Conservation (phyloP, 805 yeast species). For the Candida arabinofermentans region DNA sequence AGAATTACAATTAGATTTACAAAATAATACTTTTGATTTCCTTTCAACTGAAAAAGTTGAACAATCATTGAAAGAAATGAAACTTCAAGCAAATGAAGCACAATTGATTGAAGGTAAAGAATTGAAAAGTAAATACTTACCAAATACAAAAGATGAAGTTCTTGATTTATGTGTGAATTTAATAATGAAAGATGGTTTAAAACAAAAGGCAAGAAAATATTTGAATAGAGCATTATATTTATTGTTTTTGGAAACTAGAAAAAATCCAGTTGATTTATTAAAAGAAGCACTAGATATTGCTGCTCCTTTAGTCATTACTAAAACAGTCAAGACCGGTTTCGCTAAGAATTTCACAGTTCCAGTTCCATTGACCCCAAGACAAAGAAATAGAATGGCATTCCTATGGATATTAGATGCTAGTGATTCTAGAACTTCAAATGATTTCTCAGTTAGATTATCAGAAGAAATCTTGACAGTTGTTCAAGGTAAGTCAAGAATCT, state of each 20-base stretch:
- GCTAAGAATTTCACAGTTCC: constrained; percentile 84
- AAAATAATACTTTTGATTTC: constrained; percentile 24
- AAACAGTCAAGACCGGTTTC: constrained; percentile 74
- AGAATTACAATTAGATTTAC: constrained; percentile 28
- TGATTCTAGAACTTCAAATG: constrained; percentile 70
- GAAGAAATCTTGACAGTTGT: constrained; percentile 81
- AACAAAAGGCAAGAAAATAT: constrained; percentile 69
- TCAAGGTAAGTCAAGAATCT: constrained; percentile 76
- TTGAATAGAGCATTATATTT: constrained; percentile 77
- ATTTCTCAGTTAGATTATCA: constrained; percentile 81
- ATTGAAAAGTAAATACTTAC: constrained; percentile 50
- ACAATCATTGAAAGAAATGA: constrained; percentile 30
- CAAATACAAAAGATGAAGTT: constrained; percentile 62
- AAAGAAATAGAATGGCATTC: constrained; percentile 83
- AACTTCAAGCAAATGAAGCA: constrained; percentile 58
- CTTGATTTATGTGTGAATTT: constrained; percentile 76
- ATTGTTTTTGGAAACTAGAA: constrained; percentile 64
- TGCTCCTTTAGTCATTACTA: constrained; percentile 80
- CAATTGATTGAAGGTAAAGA: constrained; percentile 25
- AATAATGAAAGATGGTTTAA: constrained; percentile 91
- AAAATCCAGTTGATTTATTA: constrained; percentile 76
- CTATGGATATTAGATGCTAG: constrained; percentile 87
- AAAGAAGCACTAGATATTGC: constrained; percentile 71
- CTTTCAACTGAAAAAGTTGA: constrained; percentile 16
- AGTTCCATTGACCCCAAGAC: constrained; percentile 74